Evolutionary conservation across 1,284 basidiomycete genomes (phyloP).

Genomic region (Tausonia pullulans): DNA sequence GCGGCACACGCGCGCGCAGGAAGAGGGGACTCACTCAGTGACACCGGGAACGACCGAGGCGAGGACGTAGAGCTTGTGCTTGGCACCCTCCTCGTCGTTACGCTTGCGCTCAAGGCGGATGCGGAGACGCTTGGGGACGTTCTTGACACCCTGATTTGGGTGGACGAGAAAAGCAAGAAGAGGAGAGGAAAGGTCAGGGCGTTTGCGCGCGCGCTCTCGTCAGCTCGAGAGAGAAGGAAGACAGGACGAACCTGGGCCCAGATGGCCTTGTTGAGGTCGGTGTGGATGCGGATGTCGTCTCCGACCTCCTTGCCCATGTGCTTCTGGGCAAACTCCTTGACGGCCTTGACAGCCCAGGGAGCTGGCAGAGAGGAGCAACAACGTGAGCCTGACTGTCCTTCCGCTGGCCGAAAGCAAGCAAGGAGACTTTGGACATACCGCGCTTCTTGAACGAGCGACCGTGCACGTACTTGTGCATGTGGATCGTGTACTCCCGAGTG

Average conservation of each 20-base stretch:
- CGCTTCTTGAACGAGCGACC: slow-evolving; percentile 88
- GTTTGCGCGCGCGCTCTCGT: neutral
- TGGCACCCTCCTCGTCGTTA: slow-evolving; percentile 90
- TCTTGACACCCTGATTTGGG: slow-evolving; percentile 57
- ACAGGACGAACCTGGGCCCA: slow-evolving; percentile 47
- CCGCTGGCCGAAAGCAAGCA: neutral
- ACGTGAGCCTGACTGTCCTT: neutral
- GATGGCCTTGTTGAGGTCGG: slow-evolving; percentile 83
- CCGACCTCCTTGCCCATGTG: slow-evolving; percentile 67
- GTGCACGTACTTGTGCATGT: slow-evolving; percentile 77
- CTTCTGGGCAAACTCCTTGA: slow-evolving; percentile 78
- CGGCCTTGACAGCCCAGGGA: slow-evolving; percentile 84
- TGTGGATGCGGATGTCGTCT: slow-evolving; percentile 75
- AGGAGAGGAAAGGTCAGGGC: neutral
- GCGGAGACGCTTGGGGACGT: slow-evolving; percentile 76
- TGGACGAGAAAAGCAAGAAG: neutral
- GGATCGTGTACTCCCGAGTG: slow-evolving; percentile 91
- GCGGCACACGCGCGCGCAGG: neutral
- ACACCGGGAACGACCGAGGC: slow-evolving; percentile 67
- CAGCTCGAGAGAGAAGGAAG: neutral
- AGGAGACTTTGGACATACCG: slow-evolving; percentile 13
- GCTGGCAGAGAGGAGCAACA: slow-evolving; percentile 34
- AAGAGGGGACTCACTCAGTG: slow-evolving; percentile 43
- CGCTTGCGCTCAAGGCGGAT: slow-evolving; percentile 88
- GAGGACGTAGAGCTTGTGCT: slow-evolving; percentile 93